These are phyloP conservation scores for Salix arbutifolia DNA, from an alignment of 345 rosid species.

Conservation along the genomic window DNA sequence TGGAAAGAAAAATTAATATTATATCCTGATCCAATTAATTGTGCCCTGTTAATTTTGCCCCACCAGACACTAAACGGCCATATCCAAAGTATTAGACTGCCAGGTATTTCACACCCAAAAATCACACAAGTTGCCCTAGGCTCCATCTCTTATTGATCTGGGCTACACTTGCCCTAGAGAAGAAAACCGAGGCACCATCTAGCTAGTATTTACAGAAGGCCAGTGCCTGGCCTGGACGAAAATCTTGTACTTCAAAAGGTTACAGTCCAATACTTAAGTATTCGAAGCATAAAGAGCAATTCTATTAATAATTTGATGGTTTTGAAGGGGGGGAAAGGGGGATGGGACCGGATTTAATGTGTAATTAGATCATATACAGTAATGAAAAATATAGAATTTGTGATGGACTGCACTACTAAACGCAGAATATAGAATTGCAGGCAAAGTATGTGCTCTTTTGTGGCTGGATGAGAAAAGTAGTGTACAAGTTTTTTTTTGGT, in stretches of 20 bases:
- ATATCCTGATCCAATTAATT: no score
- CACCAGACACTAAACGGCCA: background rate
- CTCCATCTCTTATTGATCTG: no score
- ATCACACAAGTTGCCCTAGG: no score
- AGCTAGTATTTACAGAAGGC: no score
- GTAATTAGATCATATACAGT: background rate
- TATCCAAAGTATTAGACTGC: background rate
- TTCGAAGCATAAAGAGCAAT: no score
- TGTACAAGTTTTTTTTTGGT: conserved; percentile 17
- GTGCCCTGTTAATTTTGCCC: background rate
- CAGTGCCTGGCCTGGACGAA: no score
- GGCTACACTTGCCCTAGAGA: no score
- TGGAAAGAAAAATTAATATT: no score
- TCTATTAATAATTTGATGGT: background rate
- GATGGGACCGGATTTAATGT: background rate
- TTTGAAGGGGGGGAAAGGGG: background rate
- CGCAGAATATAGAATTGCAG: conserved; percentile 10
- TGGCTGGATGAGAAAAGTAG: conserved; percentile 14
- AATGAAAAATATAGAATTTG: background rate
- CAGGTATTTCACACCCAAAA: no score
- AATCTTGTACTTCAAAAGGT: no score
- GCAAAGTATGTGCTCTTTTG: conserved; percentile 22
- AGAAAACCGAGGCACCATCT: no score
- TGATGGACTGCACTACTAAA: conserved; percentile 28
- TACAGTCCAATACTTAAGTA: no score